A percentile compares a stretch with the other conserved stretches of the same genome.
These are phyloP conservation scores for Toxoplasma gondii DNA, from an alignment of 169 alveolate genomes.

Conservation along the genomic window DNA sequence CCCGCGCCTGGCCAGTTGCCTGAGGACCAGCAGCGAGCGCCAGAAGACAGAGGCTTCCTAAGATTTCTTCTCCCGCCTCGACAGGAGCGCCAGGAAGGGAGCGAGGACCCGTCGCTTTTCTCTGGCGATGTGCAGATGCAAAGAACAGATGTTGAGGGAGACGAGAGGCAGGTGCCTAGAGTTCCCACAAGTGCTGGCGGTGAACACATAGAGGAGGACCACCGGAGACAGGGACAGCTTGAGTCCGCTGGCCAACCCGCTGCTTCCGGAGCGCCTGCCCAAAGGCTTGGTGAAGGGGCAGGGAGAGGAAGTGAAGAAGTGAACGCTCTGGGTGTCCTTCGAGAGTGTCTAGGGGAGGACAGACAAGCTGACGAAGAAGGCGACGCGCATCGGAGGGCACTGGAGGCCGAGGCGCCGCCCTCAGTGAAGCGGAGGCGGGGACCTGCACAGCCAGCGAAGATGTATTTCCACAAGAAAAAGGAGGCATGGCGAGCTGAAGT, in stretches of 20 bases:
- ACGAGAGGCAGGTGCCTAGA: too few relatives aligned
- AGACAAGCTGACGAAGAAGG: too few relatives aligned
- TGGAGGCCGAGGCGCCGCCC: neutral
- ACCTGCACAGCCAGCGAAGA: neutral
- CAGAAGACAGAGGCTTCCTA: neutral
- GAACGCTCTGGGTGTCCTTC: neutral
- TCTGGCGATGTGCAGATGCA: too few relatives aligned
- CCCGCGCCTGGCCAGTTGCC: neutral
- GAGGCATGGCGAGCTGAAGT: conserved; percentile 65
- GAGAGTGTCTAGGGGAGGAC: too few relatives aligned
- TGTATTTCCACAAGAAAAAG: conserved; percentile 53
- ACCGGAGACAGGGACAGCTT: too few relatives aligned
- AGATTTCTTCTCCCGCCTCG: neutral
- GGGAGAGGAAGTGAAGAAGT: neutral
- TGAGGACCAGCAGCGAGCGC: neutral
- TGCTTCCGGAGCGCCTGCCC: too few relatives aligned
- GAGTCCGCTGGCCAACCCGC: too few relatives aligned
- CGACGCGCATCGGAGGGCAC: neutral
- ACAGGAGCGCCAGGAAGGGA: neutral
- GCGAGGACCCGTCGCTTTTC: neutral
- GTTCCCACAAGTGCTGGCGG: too few relatives aligned
- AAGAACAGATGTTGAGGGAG: too few relatives aligned
- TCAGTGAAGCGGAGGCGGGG: neutral
- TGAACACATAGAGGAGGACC: too few relatives aligned
- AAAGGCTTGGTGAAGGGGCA: neutral